A percentile compares a stretch with the other conserved stretches of the same genome.
Evolutionary conservation across 768 basidiomycete species (phyloP).

Genomic region (Psilocybe cyanescens): DNA sequence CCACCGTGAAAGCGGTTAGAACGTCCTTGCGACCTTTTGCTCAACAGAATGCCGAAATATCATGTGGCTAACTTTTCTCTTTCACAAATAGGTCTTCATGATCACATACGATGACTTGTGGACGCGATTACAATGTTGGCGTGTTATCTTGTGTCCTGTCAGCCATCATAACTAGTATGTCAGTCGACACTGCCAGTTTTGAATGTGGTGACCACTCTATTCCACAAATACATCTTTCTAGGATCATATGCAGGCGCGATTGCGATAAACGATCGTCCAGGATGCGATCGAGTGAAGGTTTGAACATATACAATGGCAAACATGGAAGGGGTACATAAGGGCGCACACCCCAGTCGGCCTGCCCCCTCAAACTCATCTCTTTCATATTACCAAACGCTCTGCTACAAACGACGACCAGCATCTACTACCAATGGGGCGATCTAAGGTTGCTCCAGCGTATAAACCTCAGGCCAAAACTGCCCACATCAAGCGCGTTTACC

Average conservation of each 20-base stretch:
- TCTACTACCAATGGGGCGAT: background rate
- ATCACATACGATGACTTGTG: too few relatives aligned
- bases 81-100: too few relatives aligned
- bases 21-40: too few relatives aligned
- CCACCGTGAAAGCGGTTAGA: too few relatives aligned
- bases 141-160: too few relatives aligned
- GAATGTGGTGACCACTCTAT: too few relatives aligned
- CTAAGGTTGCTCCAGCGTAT: background rate
- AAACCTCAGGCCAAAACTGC: conserved; percentile 7
- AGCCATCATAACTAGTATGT: too few relatives aligned
- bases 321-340: background rate
- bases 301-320: background rate
- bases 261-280: background rate
- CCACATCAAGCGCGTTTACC: background rate
- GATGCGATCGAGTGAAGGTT: background rate
- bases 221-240: too few relatives aligned
- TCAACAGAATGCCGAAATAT: too few relatives aligned
- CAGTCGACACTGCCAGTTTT: too few relatives aligned
- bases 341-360: background rate
- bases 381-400: background rate
- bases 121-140: too few relatives aligned
- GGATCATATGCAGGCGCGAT: background rate
- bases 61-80: too few relatives aligned
- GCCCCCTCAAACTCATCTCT: background rate
- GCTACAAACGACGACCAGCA: background rate